A percentile compares a stretch with the other conserved stretches of the same genome.
phyloP scores from a whole-genome alignment of 1,284 basidiomycete genomes.

The Cryptococcus wingfieldii region DNA sequence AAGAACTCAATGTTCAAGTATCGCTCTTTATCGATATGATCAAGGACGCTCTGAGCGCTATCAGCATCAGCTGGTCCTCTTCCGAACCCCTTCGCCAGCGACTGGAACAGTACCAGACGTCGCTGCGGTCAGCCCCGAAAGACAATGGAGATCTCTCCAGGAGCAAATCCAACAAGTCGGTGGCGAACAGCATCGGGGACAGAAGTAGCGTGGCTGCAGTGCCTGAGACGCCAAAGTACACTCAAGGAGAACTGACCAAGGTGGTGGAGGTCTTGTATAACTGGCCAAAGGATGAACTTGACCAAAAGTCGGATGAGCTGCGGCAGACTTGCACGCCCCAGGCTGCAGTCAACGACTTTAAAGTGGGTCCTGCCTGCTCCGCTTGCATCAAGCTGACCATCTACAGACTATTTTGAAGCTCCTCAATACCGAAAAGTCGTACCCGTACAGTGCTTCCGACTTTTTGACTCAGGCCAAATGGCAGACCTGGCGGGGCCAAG shows the following conservation, averaged over 20 bases:
- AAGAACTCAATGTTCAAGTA: conserved; percentile 86
- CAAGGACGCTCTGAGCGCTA: conserved; percentile 52
- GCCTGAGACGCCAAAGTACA: neutral
- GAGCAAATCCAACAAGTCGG: no score
- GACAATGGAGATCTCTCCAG: no score
- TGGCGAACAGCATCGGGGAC: no score
- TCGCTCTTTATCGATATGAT: conserved; percentile 80
- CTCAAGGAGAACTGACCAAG: neutral
- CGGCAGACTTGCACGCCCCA: conserved; percentile 45
- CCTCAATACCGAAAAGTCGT: conserved; percentile 74
- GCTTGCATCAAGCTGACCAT: neutral
- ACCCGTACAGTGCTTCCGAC: conserved; percentile 81
- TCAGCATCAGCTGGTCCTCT: no score
- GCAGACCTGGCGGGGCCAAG: conserved; percentile 76
- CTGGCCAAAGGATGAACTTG: conserved; percentile 3
- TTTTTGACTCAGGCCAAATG: conserved; percentile 77
- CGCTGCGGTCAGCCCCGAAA: no score
- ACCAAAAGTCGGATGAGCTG: conserved; percentile 8
- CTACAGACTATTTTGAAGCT: conserved; percentile 80
- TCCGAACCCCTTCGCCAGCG: no score
- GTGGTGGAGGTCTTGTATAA: neutral
- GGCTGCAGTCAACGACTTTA: conserved; percentile 78
- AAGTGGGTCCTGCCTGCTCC: conserved; percentile 52
- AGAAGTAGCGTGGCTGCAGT: neutral
- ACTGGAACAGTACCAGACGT: no score